These are phyloP conservation scores for Claviceps sorghi DNA, from an alignment of 2,329 filamentous ascomycete genomes.

Conservation along the genomic window DNA sequence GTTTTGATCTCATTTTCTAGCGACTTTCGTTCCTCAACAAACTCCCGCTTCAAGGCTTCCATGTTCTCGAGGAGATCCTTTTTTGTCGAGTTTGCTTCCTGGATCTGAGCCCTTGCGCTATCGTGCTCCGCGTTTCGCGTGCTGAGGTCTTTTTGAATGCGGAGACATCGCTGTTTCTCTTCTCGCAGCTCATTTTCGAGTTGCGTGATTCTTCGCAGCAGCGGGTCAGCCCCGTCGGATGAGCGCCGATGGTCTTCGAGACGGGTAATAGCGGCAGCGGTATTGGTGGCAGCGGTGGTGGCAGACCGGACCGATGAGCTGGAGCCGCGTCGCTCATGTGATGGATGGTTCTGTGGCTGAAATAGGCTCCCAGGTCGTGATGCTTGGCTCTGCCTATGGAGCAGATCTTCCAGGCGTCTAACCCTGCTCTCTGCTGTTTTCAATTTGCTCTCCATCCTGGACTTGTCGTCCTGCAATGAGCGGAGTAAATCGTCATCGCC, in stretches of 20 bases:
- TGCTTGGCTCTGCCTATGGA: constrained; percentile 65
- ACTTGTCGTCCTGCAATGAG: constrained; percentile 71
- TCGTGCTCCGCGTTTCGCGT: constrained; percentile 40
- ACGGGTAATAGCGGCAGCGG: constrained; percentile 4
- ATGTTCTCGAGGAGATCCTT: constrained; percentile 89
- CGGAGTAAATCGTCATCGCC: constrained; percentile 73
- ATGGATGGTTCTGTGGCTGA: constrained; percentile 30
- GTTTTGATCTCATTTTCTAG: constrained; percentile 68
- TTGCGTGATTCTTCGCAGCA: constrained; percentile 36
- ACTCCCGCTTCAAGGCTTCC: constrained; percentile 80
- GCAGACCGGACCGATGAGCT: constrained; percentile 32
- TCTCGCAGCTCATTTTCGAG: constrained; percentile 66
- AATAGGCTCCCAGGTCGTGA: constrained; percentile 43
- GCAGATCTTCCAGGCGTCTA: constrained; percentile 75
- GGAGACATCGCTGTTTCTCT: constrained; percentile 54
- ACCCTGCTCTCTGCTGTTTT: constrained; percentile 82
- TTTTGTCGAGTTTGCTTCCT: constrained; percentile 84
- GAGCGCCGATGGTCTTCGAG: constrained; percentile 31
- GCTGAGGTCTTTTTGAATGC: constrained; percentile 56
- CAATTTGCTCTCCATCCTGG: constrained; percentile 55
- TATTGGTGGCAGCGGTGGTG: neutral
- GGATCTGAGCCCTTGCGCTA: constrained; percentile 53
- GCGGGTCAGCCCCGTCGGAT: constrained; percentile 30
- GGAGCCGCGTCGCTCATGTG: constrained; percentile 35
- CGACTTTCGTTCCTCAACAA: constrained; percentile 67